These are phyloP conservation scores for Stagonosporopsis tanaceti DNA, from an alignment of 2,329 filamentous ascomycete species.

Conservation along the genomic window DNA sequence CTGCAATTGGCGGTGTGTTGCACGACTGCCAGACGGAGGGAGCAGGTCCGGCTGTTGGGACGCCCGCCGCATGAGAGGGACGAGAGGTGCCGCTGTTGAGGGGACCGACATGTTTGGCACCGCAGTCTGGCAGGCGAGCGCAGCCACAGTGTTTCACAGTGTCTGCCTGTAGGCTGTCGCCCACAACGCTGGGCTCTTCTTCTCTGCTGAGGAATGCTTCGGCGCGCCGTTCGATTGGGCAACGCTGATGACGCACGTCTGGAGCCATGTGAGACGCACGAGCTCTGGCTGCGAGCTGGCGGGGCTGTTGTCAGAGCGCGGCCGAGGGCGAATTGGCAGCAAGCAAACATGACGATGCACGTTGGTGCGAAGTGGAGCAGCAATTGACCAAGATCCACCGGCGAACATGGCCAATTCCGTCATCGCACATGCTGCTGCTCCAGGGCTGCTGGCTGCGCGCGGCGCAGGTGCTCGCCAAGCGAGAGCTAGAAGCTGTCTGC, in stretches of 20 bases:
- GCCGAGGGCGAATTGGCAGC: slow-evolving; percentile 20
- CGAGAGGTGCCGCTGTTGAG: slow-evolving; percentile 15
- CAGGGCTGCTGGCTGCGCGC: slow-evolving; percentile 9
- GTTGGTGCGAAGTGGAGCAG: slow-evolving; percentile 20
- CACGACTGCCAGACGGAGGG: slow-evolving; percentile 13
- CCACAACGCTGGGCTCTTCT: slow-evolving; percentile 5
- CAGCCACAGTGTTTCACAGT: slow-evolving; percentile 7
- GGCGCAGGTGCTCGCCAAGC: slow-evolving; percentile 11
- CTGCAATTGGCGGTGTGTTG: slow-evolving; percentile 32
- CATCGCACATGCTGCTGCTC: slow-evolving; percentile 27
- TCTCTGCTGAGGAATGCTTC: slow-evolving; percentile 11
- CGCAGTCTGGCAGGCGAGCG: neutral
- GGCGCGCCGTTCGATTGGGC: neutral
- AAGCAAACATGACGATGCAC: slow-evolving; percentile 23
- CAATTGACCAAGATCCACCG: slow-evolving; percentile 26
- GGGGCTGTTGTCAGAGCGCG: slow-evolving; percentile 19
- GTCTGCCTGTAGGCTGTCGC: neutral
- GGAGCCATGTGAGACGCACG: slow-evolving; percentile 22
- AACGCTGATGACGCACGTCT: slow-evolving; percentile 18
- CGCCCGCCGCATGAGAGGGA: slow-evolving; percentile 17
- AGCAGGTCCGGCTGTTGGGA: slow-evolving; percentile 28
- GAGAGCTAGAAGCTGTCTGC: slow-evolving; percentile 14
- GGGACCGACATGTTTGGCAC: neutral
- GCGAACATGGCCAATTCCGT: slow-evolving; percentile 23
- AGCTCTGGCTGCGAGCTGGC: slow-evolving; percentile 28